Conservation (phyloP, 495 filamentous ascomycete species). For the Aspergillus sclerotioniger region DNA sequence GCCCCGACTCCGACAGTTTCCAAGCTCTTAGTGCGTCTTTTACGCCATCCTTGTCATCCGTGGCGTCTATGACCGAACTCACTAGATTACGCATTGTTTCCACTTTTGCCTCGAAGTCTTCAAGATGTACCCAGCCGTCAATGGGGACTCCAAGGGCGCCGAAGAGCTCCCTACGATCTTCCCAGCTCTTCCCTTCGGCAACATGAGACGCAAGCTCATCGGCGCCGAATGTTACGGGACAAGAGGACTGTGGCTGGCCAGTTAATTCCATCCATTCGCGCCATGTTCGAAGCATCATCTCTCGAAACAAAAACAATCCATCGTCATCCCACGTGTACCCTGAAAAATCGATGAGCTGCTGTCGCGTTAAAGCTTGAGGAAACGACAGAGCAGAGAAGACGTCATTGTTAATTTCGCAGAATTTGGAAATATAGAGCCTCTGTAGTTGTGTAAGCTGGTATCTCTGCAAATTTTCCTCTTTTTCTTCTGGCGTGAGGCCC, state of each 20-base stretch:
- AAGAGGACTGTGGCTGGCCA: conserved; percentile 10
- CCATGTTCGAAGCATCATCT: conserved; percentile 11
- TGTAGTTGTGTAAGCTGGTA: conserved; percentile 13
- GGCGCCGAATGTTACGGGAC: conserved; percentile 2
- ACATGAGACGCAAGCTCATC: conserved; percentile 9
- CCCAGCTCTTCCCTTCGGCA: conserved; percentile 8
- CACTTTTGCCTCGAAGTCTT: conserved; percentile 11
- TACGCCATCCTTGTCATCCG: conserved; percentile 10
- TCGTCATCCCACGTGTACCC: conserved; percentile 12
- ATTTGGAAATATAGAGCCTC: conserved; percentile 13
- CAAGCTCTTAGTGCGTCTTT: conserved; percentile 11
- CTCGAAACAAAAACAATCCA: conserved; percentile 11
- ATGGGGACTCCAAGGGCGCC: conserved; percentile 10
- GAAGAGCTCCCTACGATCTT: conserved; percentile 10
- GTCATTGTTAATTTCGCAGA: conserved; percentile 6
- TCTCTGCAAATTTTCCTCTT: conserved; percentile 11
- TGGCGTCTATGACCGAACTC: conserved; percentile 6
- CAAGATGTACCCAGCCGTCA: conserved; percentile 12
- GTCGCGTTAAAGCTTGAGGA: conserved; percentile 10
- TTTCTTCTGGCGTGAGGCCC: conserved; percentile 10
- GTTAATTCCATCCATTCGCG: conserved; percentile 11
- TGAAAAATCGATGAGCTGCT: conserved; percentile 12
- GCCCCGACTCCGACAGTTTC: conserved; percentile 13
- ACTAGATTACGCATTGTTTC: conserved; percentile 11
- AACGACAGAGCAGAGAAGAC: conserved; percentile 13